Percentiles rank a stretch among this genome's conserved stretches.
phyloP scores from a whole-genome alignment of 164 flowering plant genomes.

The Macadamia tetraphylla region DNA sequence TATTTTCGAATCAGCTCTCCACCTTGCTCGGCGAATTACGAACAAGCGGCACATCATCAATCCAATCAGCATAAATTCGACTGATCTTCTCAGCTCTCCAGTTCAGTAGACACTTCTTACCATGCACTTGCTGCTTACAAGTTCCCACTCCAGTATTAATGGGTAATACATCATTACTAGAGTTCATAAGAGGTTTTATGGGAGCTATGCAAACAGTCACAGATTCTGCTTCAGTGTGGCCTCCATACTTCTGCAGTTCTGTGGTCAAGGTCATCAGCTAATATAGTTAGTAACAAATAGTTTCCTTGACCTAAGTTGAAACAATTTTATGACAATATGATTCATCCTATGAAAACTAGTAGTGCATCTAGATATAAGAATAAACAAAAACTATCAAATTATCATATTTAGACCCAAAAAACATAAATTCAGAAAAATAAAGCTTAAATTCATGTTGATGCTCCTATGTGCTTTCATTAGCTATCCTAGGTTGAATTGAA shows the following conservation, averaged over 20 bases:
- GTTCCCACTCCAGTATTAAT: conserved; percentile 2
- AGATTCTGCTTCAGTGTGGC: conserved; percentile 33
- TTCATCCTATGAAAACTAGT: too few relatives aligned
- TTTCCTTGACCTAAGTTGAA: not conserved
- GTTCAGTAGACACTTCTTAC: conserved; percentile 34
- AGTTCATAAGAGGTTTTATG: conserved; percentile 16
- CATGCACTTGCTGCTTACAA: conserved; percentile 18
- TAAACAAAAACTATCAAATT: too few relatives aligned
- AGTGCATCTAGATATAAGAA: too few relatives aligned
- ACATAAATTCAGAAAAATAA: too few relatives aligned
- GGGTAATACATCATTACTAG: conserved; percentile 16
- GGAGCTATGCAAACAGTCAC: conserved; percentile 9
- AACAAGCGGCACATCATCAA: conserved; percentile 46
- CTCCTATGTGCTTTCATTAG: not conserved
- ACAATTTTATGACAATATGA: not conserved
- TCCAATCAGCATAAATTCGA: conserved; percentile 71
- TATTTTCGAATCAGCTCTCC: conserved; percentile 22
- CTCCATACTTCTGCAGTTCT: conserved; percentile 46
- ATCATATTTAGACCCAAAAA: too few relatives aligned
- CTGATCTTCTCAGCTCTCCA: conserved; percentile 63
- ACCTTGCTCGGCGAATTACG: conserved; percentile 26
- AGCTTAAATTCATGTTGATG: too few relatives aligned
- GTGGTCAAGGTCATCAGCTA: conserved; percentile 13
- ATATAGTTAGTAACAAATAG: not conserved
- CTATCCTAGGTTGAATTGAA: not conserved